These are phyloP conservation scores for Penicillium sp. DNA, from an alignment of 2,329 filamentous ascomycete genomes.

Conservation along the genomic window DNA sequence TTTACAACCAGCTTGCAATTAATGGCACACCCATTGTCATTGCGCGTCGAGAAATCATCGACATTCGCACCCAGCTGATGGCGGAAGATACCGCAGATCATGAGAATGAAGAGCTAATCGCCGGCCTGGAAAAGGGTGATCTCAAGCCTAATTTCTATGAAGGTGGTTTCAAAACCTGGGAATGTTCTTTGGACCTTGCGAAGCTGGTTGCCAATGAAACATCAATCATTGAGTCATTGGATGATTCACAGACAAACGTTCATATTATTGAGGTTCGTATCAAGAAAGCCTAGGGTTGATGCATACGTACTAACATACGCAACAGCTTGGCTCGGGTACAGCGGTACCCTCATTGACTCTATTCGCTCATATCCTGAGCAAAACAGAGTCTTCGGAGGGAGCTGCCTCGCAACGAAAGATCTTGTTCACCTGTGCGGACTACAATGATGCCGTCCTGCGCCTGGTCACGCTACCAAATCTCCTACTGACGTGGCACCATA, in stretches of 20 bases:
- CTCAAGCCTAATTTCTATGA: conserved; percentile 63
- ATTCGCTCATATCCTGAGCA: conserved; percentile 52
- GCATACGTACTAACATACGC: not conserved
- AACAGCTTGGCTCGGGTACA: conserved; percentile 63
- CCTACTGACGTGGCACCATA: conserved; percentile 54
- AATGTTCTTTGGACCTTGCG: conserved; percentile 63
- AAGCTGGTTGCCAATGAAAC: conserved; percentile 31
- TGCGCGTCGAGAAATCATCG: conserved; percentile 62
- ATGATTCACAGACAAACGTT: conserved; percentile 23
- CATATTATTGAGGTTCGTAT: conserved; percentile 44
- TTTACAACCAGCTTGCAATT: conserved; percentile 56
- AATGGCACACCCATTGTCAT: conserved; percentile 34
- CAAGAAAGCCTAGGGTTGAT: not conserved
- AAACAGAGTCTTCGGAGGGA: conserved; percentile 8
- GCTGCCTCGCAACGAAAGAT: conserved; percentile 26
- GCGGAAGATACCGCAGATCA: conserved; percentile 52
- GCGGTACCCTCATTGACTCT: conserved; percentile 59
- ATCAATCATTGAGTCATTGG: conserved; percentile 6
- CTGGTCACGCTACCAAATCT: conserved; percentile 63
- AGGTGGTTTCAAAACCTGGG: conserved; percentile 69
- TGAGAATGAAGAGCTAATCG: conserved; percentile 45
- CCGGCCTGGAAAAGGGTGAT: conserved; percentile 56
- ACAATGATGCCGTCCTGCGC: conserved; percentile 61
- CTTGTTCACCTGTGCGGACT: conserved; percentile 61
- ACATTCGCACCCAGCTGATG: conserved; percentile 64